A percentile compares a stretch with the other conserved stretches of the same genome.
phyloP scores from a whole-genome alignment of 2,329 filamentous ascomycete genomes.

The Periconia macrospinosa region DNA sequence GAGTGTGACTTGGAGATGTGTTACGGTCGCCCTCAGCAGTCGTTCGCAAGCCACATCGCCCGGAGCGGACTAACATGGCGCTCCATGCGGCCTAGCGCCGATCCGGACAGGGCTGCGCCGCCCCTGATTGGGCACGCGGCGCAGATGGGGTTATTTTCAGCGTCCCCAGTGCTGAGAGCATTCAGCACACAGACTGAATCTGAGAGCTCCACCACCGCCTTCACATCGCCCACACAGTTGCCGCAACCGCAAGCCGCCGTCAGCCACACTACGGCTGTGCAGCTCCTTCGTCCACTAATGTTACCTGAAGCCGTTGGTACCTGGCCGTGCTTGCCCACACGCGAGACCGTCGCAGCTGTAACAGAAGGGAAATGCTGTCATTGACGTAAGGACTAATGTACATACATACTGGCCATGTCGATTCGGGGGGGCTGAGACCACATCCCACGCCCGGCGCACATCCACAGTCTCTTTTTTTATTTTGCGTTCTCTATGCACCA shows the following conservation, averaged over 20 bases:
- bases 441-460: conserved; percentile 20
- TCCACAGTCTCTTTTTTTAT: conserved; percentile 11
- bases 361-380: conserved; percentile 30
- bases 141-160: conserved; percentile 27
- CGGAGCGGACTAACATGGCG: conserved; percentile 12
- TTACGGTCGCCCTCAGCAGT: too few relatives aligned
- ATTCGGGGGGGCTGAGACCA: conserved; percentile 35
- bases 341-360: conserved; percentile 35
- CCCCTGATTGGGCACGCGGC: conserved; percentile 26
- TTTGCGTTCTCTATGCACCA: too few relatives aligned
- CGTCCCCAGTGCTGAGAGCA: conserved; percentile 30
- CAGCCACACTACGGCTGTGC: conserved; percentile 44
- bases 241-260: conserved; percentile 13
- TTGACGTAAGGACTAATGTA: conserved; percentile 28
- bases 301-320: conserved; percentile 29
- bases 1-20: background rate
- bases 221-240: conserved; percentile 18
- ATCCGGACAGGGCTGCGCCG: conserved; percentile 16
- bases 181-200: conserved; percentile 27
- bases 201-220: conserved; percentile 28
- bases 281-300: conserved; percentile 32
- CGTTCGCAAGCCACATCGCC: conserved; percentile 25
- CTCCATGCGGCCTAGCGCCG: conserved; percentile 11
- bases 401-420: conserved; percentile 33
- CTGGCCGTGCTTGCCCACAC: conserved; percentile 26